These are phyloP conservation scores for Pisolithus tinctorius DNA, from an alignment of 768 basidiomycete genomes.

Conservation along the genomic window DNA sequence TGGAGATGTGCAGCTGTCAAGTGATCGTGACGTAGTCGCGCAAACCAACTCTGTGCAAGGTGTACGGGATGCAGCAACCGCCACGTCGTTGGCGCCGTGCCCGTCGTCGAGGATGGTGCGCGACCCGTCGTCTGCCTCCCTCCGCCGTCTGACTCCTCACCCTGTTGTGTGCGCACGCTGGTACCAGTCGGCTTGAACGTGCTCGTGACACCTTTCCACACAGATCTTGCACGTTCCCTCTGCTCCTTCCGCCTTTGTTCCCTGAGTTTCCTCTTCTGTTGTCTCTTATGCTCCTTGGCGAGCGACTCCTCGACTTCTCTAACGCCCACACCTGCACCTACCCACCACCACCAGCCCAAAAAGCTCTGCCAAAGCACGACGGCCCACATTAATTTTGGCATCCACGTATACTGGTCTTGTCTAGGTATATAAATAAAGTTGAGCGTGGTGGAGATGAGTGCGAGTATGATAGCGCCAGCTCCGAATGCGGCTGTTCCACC, in stretches of 20 bases:
- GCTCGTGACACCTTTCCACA: conserved; percentile 53
- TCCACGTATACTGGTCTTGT: conserved; percentile 86
- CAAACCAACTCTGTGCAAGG: conserved; percentile 48
- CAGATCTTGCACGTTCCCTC: conserved; percentile 45
- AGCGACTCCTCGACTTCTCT: conserved; percentile 64
- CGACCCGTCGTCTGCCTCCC: neutral
- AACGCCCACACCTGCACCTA: conserved; percentile 82
- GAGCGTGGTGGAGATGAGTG: conserved; percentile 74
- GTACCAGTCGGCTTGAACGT: conserved; percentile 31
- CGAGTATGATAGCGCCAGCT: conserved; percentile 73
- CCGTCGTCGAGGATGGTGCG: neutral
- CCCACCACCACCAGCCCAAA: conserved; percentile 99
- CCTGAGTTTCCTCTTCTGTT: conserved; percentile 39
- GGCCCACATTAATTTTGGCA: conserved; percentile 84
- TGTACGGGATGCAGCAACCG: conserved; percentile 9
- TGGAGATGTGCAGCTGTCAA: conserved; percentile 63
- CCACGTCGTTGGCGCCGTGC: neutral
- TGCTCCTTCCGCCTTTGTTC: conserved; percentile 43
- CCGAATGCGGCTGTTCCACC: conserved; percentile 96
- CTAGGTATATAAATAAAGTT: conserved; percentile 83
- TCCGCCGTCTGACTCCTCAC: neutral
- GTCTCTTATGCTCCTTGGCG: conserved; percentile 46
- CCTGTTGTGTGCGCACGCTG: neutral
- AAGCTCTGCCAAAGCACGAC: conserved; percentile 97
- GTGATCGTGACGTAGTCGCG: conserved; percentile 62